Evolutionary conservation across 163 green algal genomes (phyloP), one percentile per base, ranked within the genome.

Genomic region (Chlamydomonas reinhardtii): DNA sequence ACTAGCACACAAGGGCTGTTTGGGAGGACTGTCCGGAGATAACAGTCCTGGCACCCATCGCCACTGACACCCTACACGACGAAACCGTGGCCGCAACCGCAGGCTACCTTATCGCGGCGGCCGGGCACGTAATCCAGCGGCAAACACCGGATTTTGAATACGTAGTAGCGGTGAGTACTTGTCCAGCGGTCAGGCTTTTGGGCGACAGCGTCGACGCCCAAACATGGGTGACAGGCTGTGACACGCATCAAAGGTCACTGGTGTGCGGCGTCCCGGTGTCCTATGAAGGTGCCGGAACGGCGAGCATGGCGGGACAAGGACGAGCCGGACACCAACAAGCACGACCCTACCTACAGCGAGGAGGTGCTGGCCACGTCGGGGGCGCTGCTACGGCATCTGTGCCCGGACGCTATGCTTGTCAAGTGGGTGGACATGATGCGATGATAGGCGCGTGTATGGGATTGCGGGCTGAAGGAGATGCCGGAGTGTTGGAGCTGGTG

Each of bases 241-340:
- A 12, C 61, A 2, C 11, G 24, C 61, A 1, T 31, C 20, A 6
- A 15, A 66, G 11, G n/a, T n/a, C 61, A 22, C 0, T 15, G 1
- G 0, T 31, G 1, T 22, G 24, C 61, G 5, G 5, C 17, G 5
- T 14, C 61, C 17, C 61, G 8, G 11, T 32, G n/a, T 72, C 54
- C 24, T 35, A 20, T 27, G 34, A 65, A 92, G 89, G 75, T 92
- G 2, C 89, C 89, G n/a, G 89, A 92, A 69, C 78, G 89, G 31
- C 69, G 89, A 11, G 89, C 89, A 5, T 92, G 89, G 62, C 69
- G 75, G 19, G 75, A 92, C 64, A 75, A 82, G 35, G 64, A 59
- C 2, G 84, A 92, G 74, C 59, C 70, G 1, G 85, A 92, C 75
- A 77, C 83, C n/a, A 87, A 76, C 32, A 77, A 73, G 64, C 89